Evolutionary conservation across 805 yeast species (phyloP), one percentile per base, ranked within the genome.

Genomic region (Yamadazyma ubonensis): DNA sequence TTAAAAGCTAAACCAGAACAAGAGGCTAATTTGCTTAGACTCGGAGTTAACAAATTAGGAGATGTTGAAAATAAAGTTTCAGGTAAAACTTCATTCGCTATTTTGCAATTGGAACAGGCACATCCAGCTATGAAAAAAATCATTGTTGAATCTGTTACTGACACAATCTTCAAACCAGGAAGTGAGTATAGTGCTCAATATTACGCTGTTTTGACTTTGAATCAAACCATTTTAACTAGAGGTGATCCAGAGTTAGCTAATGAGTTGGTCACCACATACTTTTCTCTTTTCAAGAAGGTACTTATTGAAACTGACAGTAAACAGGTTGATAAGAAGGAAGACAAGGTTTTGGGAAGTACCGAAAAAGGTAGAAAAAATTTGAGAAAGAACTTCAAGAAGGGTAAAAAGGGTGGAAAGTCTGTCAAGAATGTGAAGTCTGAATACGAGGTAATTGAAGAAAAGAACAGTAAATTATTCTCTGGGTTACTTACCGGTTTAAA

Each of bases 121-220:
- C 99, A 93, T 60, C 99, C 99, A 14, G 93, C 93, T 36, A 93
- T 93, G 98, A 91, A 89, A 61, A 67, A 77, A 38, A 79, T 91
- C 42, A 72, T 93, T 28, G 76, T 83, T 29, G 87, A 87, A 46
- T 71, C 93, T 4, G 83, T 91, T 27, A 77, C 86, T 36, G 98
- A 93, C 59, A 75, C 83, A 37, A 70, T 88, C 22, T 83, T 87
- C 62, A 79, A 86, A 54, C 77, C 81, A 36, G 81, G 81, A 25
- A 53, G 58, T 21, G 97, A 88, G 45, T 86, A 88, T 61, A 95
- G 89, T 55, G 80, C 96, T 6, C 79, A 85, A 44, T 93, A 93
- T 60, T 93, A 90, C 60, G 78, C 96, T 3, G 78, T 88, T 4
- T 76, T 90, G 49, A 86, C 98, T 0, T 71, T 93, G 49, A 91